Evolutionary conservation across 768 basidiomycete genomes (phyloP), one percentile per base, ranked within the genome.

Genomic region (Exsudoporus frostii): DNA sequence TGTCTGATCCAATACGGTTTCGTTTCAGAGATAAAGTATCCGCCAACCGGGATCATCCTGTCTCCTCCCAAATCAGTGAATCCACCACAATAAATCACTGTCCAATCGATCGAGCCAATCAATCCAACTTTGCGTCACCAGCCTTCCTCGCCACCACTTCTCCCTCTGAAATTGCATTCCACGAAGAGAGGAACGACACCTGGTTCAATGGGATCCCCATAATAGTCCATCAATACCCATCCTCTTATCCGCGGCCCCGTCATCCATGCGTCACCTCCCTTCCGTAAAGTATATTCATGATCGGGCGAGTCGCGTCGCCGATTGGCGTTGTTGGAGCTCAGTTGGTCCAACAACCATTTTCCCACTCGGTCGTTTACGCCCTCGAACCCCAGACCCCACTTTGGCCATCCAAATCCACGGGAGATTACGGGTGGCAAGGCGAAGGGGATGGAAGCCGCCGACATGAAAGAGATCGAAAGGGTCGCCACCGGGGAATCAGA

Each of bases 371-470:
- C 76, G 63, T 98, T 98, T 37, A 94, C 85, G 2, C 94, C 94
- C 65, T 90, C 85, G n/a, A 93, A 74, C 5, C 93, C 93, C 7
- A 93, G 62, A 3, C 86, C 85, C 71, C 79, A 74, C 34, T 76
- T 72, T 0, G 91, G 90, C 85, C 85, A 92, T 14, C 92, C 92
- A 62, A 92, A 83, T 0, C 94, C 94, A 58, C 80, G 81, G 5
- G 95, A 90, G 22, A 96, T 75, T 10, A 78, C 72, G 5, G 86
- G 77, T 7, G 94, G 95, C 20, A 88, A 72, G 1, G 92, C 89
- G 14, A 94, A 73, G 2, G 93, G 93, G 67, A 94, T 79, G 8
- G 84, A 84, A 0, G 89, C 75, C 1, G 91, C 94, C 25, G 92
- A 93, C 62, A 89, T 78, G 71, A 82, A 97, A 1, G 90, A 80